These are phyloP conservation scores for Peronospora farinosa DNA, from an alignment of 352 stramenopile species.

Conservation along the genomic window DNA sequence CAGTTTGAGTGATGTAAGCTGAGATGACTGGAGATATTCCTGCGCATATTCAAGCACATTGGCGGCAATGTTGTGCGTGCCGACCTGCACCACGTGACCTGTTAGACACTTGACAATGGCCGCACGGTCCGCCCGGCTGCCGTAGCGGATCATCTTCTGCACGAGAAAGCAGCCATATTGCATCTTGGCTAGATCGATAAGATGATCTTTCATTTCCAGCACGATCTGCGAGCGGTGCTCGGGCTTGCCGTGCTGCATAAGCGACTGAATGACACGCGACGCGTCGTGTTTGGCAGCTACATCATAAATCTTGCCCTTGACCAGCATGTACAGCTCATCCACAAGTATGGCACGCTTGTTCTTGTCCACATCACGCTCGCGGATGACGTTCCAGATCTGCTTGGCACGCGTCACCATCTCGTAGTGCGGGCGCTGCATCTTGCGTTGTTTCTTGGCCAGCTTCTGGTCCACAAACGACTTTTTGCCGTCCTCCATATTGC, in stretches of 20 bases:
- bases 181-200: constrained; percentile 92
- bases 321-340: constrained; percentile 86
- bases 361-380: constrained; percentile 81
- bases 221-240: constrained; percentile 86
- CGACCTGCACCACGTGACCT: constrained; percentile 88
- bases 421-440: constrained; percentile 91
- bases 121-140: constrained; percentile 68
- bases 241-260: constrained; percentile 90
- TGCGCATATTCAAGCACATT: constrained; percentile 90
- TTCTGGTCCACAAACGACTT: constrained; percentile 86
- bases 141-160: constrained; percentile 96
- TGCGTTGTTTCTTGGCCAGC: constrained; percentile 89
- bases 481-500: constrained; percentile 47
- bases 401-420: constrained; percentile 91
- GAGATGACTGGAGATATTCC: constrained; percentile 81
- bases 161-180: constrained; percentile 97
- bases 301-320: constrained; percentile 92
- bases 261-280: constrained; percentile 91
- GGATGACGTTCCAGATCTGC: constrained; percentile 94
- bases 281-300: constrained; percentile 94
- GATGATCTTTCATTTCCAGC: constrained; percentile 86
- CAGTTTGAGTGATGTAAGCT: constrained; percentile 80
- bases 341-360: constrained; percentile 79
- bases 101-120: constrained; percentile 88
- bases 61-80: constrained; percentile 91